Base-by-base conservation (phyloP, 495 filamentous ascomycete genomes). In the Xanthoparmelia taractica region DNA sequence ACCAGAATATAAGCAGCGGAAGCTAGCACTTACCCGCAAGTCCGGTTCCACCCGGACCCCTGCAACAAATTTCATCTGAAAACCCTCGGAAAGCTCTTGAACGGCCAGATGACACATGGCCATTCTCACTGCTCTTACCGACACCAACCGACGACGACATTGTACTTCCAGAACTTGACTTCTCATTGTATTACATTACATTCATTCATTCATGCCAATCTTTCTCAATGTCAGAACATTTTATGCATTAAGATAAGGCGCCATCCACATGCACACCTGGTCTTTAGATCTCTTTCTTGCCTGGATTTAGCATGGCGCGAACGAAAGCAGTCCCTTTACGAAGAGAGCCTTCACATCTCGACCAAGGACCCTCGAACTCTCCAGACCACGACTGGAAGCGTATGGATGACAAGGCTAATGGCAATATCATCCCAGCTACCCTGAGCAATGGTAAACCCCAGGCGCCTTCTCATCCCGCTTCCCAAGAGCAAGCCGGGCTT, bases 251-350 rank as follows among this genome's bases (percentile, higher is more conserved):
- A 27, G 2, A 36, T 18, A 11, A 34, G 36, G 40, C 15, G 37
- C 27, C 31, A 11, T 41, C 59, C 8, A 0, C 6, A 11, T 59
- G 15, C 38, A 33, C 54, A 60, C 58, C 15, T 34, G 11, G 23
- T 61, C 38, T 15, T 40, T 65, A 41, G 27, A 25, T 20, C 15
- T 23, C 23, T 23, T 56, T 15, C 69, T 69, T 54, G 27, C 50
- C 11, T 33, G 15, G 27, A 3, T 3, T 31, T 7, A 54, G 50
- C 50, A 92, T 92, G 88, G 87, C 87, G 65, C 82, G 88, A 66
- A 79, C 79, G 63, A 91, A 89, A 77, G 70, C 82, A 45, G 79
- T 79, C 61, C 87, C 88, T 17, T 69, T 88, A 55, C 84, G 85
- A 71, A 80, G 87, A 71, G 80, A 82, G 60, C 75, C 82, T 1